A percentile compares a stretch with the other conserved stretches of the same genome.
These are phyloP conservation scores for Leishmania lainsoni DNA, from an alignment of 208 protist genomes.

Conservation along the genomic window DNA sequence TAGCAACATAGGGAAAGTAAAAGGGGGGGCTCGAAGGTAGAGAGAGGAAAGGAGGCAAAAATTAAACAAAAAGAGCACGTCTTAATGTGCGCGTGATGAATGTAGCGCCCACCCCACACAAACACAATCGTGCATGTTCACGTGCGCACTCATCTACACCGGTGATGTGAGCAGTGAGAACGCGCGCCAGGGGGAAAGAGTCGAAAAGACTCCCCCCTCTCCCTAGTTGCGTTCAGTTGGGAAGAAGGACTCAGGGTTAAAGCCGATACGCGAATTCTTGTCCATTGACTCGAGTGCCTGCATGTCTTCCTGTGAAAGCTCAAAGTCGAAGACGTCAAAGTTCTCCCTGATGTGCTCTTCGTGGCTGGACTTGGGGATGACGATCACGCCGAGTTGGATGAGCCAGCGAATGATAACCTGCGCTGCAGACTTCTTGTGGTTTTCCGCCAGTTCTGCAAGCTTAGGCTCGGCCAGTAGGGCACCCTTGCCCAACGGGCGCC, in stretches of 20 bases:
- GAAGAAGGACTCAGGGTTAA: conserved; percentile 56
- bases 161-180: background rate
- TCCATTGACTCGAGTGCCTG: conserved; percentile 50
- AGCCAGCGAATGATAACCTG: conserved; percentile 82
- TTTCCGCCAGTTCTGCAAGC: conserved; percentile 54
- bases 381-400: conserved; percentile 66
- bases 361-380: conserved; percentile 88
- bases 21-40: background rate
- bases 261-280: conserved; percentile 46
- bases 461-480: conserved; percentile 37
- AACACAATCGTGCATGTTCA: background rate
- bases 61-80: background rate
- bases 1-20: conserved; percentile 4
- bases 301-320: conserved; percentile 76
- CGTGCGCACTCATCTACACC: background rate
- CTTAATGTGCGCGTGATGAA: background rate
- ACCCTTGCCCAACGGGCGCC: conserved; percentile 81
- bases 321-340: conserved; percentile 84
- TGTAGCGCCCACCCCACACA: background rate
- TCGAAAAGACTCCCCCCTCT: too few species aligned
- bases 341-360: conserved; percentile 88
- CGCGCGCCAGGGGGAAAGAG: background rate
- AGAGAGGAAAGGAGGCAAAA: conserved; percentile 9
- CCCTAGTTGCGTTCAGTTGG: conserved; percentile 9
- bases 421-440: conserved; percentile 50